Conservation (phyloP, 192 early-diverging fungal species). For the Cladochytrium replicatum region DNA sequence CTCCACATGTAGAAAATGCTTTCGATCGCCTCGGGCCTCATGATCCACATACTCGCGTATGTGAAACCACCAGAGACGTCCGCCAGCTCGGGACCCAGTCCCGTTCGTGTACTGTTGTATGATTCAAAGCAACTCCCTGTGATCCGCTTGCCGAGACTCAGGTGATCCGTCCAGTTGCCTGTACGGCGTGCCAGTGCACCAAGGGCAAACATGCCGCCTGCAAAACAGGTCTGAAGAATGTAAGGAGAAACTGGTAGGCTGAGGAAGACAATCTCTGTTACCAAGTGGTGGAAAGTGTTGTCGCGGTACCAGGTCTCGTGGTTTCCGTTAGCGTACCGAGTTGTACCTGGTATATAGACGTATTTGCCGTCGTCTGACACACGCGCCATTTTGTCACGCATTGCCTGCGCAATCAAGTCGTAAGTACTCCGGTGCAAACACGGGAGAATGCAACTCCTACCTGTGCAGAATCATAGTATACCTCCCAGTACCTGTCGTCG, state of each 20-base stretch:
- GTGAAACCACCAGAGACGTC: conserved; percentile 3
- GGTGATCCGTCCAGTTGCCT: conserved; percentile 20
- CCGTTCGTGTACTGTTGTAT: conserved; percentile 61
- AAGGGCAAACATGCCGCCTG: conserved; percentile 57
- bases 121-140: conserved; percentile 38
- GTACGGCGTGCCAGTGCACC: conserved; percentile 32
- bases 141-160: conserved; percentile 17
- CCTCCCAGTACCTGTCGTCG: conserved; percentile 16
- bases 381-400: neutral
- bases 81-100: conserved; percentile 69
- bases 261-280: conserved; percentile 4
- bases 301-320: neutral
- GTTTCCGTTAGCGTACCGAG: neutral
- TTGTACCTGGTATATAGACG: neutral
- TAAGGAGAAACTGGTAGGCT: conserved; percentile 4
- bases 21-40: conserved; percentile 35
- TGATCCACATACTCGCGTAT: neutral
- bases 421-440: no score
- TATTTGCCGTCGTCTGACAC: neutral
- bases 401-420: no score
- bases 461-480: conserved; percentile 19
- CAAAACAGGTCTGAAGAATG: conserved; percentile 45
- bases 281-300: neutral
- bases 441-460: no score
- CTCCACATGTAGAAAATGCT: conserved; percentile 46